A percentile compares a stretch with the other conserved stretches of the same genome.
These are phyloP conservation scores for Parachaetomium inaequale DNA, from an alignment of 495 filamentous ascomycete genomes.

Conservation along the genomic window DNA sequence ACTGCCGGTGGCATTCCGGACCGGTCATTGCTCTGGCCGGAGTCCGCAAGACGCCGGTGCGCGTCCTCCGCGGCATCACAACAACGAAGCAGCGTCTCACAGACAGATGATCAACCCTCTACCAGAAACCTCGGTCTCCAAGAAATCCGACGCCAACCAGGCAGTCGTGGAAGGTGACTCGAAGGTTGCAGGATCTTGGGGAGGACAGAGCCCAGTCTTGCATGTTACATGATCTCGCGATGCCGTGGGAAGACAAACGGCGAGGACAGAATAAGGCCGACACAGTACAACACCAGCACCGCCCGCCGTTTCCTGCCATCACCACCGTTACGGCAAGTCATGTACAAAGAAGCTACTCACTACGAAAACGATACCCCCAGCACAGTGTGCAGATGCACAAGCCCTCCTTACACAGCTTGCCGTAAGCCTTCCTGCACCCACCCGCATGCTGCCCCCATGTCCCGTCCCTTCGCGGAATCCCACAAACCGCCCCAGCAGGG, in stretches of 20 bases:
- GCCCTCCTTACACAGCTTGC: not conserved
- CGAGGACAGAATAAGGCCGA: not conserved
- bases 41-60: not conserved
- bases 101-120: not conserved
- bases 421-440: constrained; percentile 8
- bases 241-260: not conserved
- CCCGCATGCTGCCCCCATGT: not conserved
- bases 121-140: not conserved
- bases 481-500: not conserved
- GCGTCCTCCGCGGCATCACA: not conserved
- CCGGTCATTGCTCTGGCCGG: not conserved
- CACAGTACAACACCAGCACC: not conserved
- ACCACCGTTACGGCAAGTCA: not conserved
- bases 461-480: not conserved
- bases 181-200: constrained; percentile 1
- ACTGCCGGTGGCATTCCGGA: not conserved
- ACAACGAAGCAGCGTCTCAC: not conserved
- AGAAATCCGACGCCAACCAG: not conserved
- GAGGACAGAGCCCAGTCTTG: not conserved
- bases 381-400: constrained; percentile 17
- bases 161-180: not conserved
- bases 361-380: not conserved
- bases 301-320: not conserved
- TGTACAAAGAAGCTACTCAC: not conserved
- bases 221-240: constrained; percentile 7